A percentile compares a stretch with the other conserved stretches of the same genome.
Evolutionary conservation across 257 asterid species (phyloP).

Genomic region (Catharanthus roseus): DNA sequence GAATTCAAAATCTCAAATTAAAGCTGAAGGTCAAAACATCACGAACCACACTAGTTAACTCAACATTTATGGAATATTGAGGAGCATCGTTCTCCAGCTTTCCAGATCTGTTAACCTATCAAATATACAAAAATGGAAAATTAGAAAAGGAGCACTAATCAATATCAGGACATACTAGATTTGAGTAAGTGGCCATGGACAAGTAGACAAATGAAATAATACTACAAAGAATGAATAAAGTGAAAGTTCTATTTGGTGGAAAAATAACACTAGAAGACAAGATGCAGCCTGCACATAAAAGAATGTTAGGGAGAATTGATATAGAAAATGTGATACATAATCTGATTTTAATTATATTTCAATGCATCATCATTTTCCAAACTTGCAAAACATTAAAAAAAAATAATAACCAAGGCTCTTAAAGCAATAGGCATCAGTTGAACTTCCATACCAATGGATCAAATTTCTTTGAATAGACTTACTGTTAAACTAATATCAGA

Average conservation of each 20-base stretch:
- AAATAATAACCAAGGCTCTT: neutral
- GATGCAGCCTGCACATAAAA: neutral
- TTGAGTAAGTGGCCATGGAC: neutral
- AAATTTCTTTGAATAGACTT: neutral
- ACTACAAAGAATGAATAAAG: neutral
- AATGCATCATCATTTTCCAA: neutral
- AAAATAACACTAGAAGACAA: neutral
- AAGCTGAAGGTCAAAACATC: conserved; percentile 12
- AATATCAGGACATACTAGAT: neutral
- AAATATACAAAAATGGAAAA: conserved; percentile 19
- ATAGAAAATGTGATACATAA: neutral
- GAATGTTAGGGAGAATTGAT: neutral
- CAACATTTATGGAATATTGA: conserved; percentile 60
- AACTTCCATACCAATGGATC: neutral
- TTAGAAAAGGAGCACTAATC: neutral
- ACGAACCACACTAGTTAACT: conserved; percentile 58
- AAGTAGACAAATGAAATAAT: neutral
- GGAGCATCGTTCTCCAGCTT: conserved; percentile 78
- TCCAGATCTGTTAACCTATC: conserved; percentile 86
- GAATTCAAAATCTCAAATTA: conserved; percentile 10
- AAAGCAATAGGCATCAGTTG: neutral
- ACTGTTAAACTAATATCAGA: neutral
- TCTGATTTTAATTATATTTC: neutral
- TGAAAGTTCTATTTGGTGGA: neutral
- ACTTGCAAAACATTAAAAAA: neutral